Conservation (phyloP, 129 eudicot species). For the Solidago caesia region DNA sequence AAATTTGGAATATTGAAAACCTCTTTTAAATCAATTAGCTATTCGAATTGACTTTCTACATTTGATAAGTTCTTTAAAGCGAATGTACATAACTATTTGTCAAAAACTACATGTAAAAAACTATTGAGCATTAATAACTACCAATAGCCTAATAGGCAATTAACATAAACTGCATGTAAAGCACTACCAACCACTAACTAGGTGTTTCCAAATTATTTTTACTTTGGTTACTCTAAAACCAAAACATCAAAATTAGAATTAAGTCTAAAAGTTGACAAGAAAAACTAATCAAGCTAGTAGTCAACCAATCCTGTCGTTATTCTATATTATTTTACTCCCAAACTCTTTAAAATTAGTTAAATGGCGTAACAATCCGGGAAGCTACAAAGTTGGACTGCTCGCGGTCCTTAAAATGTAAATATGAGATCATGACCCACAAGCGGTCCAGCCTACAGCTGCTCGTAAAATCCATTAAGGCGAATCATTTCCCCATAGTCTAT, state of each 20-base stretch:
- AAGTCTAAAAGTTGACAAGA: neutral
- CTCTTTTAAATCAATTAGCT: neutral
- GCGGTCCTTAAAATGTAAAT: no score
- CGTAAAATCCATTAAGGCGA: no score
- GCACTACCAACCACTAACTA: conserved; percentile 26
- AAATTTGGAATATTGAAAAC: neutral
- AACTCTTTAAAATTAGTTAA: no score
- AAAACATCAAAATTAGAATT: neutral
- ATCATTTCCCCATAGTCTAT: no score
- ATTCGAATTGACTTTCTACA: conserved; percentile 3
- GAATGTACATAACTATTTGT: conserved; percentile 6
- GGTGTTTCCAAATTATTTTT: neutral
- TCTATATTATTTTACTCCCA: neutral
- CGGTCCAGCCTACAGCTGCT: no score
- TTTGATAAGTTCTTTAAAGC: neutral
- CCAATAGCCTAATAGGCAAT: neutral
- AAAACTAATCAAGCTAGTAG: conserved; percentile 11
- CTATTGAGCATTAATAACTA: neutral
- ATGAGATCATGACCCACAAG: no score
- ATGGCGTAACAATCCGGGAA: no score
- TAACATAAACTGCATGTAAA: conserved; percentile 14
- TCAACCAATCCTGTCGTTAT: neutral
- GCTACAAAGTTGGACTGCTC: no score
- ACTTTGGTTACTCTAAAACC: conserved; percentile 3
- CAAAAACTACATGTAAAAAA: conserved; percentile 14